Evolutionary conservation across 2,329 filamentous ascomycete species (phyloP).

Genomic region (Pestalotiopsis sp.): DNA sequence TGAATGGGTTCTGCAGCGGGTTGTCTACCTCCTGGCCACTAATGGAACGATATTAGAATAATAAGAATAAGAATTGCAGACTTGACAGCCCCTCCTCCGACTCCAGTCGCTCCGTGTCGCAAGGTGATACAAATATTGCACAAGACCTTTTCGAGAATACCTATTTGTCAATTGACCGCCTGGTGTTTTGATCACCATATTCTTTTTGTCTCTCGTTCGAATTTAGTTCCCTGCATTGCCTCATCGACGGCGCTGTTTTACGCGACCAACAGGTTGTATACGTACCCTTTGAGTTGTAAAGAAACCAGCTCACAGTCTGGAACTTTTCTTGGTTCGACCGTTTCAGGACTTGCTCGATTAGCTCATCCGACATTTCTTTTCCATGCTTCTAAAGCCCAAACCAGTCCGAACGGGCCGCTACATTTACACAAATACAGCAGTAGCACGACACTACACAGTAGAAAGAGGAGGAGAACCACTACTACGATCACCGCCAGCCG

Average conservation of each 20-base stretch:
- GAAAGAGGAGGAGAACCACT: not conserved
- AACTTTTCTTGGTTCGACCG: slow-evolving; percentile 7
- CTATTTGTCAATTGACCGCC: not conserved
- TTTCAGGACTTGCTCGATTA: slow-evolving; percentile 10
- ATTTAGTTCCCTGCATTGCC: slow-evolving; percentile 1
- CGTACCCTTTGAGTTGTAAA: not conserved
- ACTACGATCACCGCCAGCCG: not conserved
- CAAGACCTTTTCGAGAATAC: not conserved
- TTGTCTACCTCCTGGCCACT: not conserved
- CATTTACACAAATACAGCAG: not conserved
- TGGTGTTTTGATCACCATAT: not conserved
- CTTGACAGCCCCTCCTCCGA: not conserved
- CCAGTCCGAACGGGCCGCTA: not conserved
- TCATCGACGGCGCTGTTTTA: not conserved
- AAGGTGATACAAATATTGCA: slow-evolving; percentile 12
- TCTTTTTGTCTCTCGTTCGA: not conserved
- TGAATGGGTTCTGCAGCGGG: not conserved
- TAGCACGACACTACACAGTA: not conserved
- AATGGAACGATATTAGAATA: not conserved
- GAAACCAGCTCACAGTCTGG: not conserved
- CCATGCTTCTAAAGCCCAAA: not conserved
- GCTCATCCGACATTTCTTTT: slow-evolving; percentile 1
- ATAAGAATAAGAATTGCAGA: not conserved
- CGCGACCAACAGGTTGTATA: no score
- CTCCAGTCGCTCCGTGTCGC: not conserved